Evolutionary conservation across 2,329 filamentous ascomycete species (phyloP), one percentile per base, ranked within the genome.

Genomic region (Aspergillus fischeri): DNA sequence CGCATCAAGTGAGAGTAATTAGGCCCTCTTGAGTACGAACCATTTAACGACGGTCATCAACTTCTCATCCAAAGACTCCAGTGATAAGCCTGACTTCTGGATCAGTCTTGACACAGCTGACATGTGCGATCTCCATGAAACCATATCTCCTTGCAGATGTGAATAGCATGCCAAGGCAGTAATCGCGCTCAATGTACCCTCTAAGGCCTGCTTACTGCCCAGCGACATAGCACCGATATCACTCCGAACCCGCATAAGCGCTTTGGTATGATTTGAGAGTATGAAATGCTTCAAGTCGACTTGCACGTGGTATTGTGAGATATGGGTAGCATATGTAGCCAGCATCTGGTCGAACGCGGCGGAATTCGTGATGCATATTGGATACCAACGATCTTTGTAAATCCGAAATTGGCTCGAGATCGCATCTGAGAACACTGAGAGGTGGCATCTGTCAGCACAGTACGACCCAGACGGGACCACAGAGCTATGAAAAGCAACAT

Each of bases 381-480:
- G 41, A 4, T 44, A 44, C 41, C 41, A 44, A 7, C 41, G 20
- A 6, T 44, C 17, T 44, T 44, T 44, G 41, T 44, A n/a, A 2
- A 44, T 21, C 0, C 3, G 41, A 20, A 44, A 44, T 6, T 21
- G 41, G 20, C 17, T 20, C 7, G n/a, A n/a, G 17, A 9, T 3
- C 4, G 41, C 11, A 21, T 44, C n/a, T 21, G 41, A 44, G 41
- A 44, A 44, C n/a, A 44, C 41, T 44, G 17, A 7, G 41, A 5
- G n/a, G 8, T 4, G 2, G 11, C 0, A 10, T 4, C 6, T 1
- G n/a, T 21, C n/a, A n/a, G n/a, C n/a, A n/a, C 4, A 21, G n/a
- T 44, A 44, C 41, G 2, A 5, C n/a, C 41, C 10, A 44, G 41
- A 21, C 1, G 7, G 20, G 7, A 17, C 4, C 32, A 35, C 11